These are phyloP conservation scores for Fraxinus americana DNA, from an alignment of 257 asterid genomes.

Conservation along the genomic window DNA sequence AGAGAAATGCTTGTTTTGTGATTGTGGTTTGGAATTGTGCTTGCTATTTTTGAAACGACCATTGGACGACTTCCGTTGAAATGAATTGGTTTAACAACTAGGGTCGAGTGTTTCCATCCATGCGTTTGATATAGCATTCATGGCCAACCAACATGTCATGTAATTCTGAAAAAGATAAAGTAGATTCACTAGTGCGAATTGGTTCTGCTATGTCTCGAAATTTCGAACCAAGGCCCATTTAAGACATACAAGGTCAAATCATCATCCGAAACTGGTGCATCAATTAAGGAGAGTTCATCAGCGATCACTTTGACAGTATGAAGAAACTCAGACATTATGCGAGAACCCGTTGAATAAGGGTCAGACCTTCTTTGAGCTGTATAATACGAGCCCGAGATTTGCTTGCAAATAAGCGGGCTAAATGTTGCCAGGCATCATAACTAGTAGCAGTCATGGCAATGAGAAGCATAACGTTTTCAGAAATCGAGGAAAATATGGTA, in stretches of 20 bases:
- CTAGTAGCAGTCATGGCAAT: too few relatives aligned
- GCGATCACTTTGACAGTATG: neutral
- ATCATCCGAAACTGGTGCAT: neutral
- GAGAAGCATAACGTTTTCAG: too few relatives aligned
- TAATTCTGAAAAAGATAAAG: neutral
- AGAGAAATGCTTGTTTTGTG: too few relatives aligned
- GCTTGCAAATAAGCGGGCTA: too few relatives aligned
- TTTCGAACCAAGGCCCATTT: too few relatives aligned
- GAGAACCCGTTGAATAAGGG: neutral
- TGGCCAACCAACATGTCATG: neutral
- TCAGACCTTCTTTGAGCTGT: neutral
- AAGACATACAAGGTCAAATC: too few relatives aligned
- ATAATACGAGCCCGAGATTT: neutral
- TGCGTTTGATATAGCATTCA: neutral
- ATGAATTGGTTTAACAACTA: neutral
- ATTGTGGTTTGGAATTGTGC: too few relatives aligned
- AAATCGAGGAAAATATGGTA: neutral
- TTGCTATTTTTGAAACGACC: too few relatives aligned
- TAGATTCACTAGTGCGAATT: neutral
- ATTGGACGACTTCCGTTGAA: neutral
- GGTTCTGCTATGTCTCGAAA: neutral
- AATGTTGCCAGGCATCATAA: too few relatives aligned
- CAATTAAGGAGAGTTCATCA: slow-evolving; percentile 7
- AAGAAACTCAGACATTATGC: neutral
- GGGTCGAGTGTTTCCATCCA: neutral